Evolutionary conservation across 345 rosid species (phyloP).

Genomic region (Citrus trifoliata): DNA sequence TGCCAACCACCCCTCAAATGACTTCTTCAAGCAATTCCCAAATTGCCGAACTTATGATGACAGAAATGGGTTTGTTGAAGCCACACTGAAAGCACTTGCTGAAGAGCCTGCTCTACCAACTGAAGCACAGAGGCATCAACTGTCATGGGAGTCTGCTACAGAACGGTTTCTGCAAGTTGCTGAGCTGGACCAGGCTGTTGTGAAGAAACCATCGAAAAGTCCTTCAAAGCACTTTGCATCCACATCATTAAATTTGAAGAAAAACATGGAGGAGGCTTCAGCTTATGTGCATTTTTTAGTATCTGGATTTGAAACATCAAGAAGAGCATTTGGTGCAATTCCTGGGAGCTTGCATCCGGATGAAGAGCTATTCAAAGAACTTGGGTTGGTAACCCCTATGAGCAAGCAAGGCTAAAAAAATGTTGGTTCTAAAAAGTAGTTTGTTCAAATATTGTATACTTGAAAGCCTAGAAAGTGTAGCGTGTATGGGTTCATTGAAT

Average conservation of each 20-base stretch:
- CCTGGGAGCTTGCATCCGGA: constrained; percentile 83
- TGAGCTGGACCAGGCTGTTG: constrained; percentile 31
- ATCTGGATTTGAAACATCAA: constrained; percentile 69
- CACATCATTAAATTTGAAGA: constrained; percentile 38
- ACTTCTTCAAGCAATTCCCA: constrained; percentile 74
- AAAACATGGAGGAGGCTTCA: constrained; percentile 62
- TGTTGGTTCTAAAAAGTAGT: background rate
- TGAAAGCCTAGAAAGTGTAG: background rate
- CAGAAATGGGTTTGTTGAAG: constrained; percentile 50
- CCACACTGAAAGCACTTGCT: constrained; percentile 49
- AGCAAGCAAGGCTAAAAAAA: constrained; percentile 15
- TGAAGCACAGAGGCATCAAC: constrained; percentile 60
- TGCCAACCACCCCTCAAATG: constrained; percentile 48
- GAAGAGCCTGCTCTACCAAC: constrained; percentile 68
- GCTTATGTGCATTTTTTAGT: constrained; percentile 67
- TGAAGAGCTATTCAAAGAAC: constrained; percentile 72
- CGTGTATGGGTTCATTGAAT: background rate
- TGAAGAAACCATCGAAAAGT: constrained; percentile 8
- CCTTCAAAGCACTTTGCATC: constrained; percentile 43
- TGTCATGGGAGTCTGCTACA: constrained; percentile 94
- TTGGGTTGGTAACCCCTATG: constrained; percentile 49
- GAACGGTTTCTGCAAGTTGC: constrained; percentile 63
- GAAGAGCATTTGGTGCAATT: constrained; percentile 80
- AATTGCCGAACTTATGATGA: constrained; percentile 65
- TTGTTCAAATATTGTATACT: too few species aligned